phyloP scores from a whole-genome alignment of 2,329 filamentous ascomycete genomes.

The Talaromyces rugulosus region DNA sequence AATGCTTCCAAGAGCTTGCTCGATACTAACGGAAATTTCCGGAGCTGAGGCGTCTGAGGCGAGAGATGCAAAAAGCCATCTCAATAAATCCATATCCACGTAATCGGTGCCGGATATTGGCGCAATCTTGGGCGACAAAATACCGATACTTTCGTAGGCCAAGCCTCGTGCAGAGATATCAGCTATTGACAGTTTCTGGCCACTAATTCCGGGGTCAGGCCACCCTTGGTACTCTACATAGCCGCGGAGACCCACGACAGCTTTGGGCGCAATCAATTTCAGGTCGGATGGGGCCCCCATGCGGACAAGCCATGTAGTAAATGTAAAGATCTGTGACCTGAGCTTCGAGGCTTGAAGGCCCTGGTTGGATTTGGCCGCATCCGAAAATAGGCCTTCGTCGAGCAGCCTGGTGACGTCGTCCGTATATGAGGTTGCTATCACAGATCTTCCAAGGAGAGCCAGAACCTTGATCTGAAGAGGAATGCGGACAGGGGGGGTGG shows the following conservation, averaged over 20 bases:
- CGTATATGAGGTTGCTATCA: slow-evolving; percentile 65
- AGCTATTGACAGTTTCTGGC: slow-evolving; percentile 54
- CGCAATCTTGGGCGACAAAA: slow-evolving; percentile 57
- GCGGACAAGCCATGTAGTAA: slow-evolving; percentile 80
- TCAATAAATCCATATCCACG: slow-evolving; percentile 52
- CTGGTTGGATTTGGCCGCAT: slow-evolving; percentile 41
- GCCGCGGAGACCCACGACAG: slow-evolving; percentile 64
- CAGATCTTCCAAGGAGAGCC: slow-evolving; percentile 70
- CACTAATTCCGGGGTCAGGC: slow-evolving; percentile 57
- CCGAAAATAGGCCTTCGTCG: slow-evolving; percentile 56
- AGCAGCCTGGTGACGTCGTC: slow-evolving; percentile 66
- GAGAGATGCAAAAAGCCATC: slow-evolving; percentile 80
- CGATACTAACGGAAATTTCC: slow-evolving; percentile 77
- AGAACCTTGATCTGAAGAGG: slow-evolving; percentile 76
- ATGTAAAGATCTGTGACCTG: slow-evolving; percentile 76
- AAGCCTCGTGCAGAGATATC: slow-evolving; percentile 67
- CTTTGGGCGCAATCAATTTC: slow-evolving; percentile 59
- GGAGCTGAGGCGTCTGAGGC: slow-evolving; percentile 72
- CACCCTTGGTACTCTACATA: slow-evolving; percentile 81
- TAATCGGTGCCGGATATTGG: slow-evolving; percentile 23
- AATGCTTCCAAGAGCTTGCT: slow-evolving; percentile 79
- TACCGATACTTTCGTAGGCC: slow-evolving; percentile 86
- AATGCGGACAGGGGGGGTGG: slow-evolving; percentile 51
- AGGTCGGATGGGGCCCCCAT: slow-evolving; percentile 62
- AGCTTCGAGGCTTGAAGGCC: slow-evolving; percentile 75